Conservation (phyloP, 495 filamentous ascomycete species). For the Tetracladium marchalianum region DNA sequence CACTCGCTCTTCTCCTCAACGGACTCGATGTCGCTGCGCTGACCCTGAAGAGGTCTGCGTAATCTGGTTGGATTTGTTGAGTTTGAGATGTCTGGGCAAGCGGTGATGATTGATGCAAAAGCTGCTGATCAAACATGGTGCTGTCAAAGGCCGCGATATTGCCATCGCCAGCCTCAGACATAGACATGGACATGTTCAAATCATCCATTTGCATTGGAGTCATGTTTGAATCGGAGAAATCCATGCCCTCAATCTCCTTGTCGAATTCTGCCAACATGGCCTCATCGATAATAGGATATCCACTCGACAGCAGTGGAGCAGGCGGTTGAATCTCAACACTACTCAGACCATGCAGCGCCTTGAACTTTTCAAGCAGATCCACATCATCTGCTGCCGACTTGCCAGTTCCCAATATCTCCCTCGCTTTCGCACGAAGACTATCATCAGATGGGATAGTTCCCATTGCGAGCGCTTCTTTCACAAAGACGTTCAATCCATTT, state of each 20-base stretch:
- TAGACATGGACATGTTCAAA: no score
- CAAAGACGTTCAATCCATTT: slow-evolving; percentile 31
- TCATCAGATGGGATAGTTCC: slow-evolving; percentile 31
- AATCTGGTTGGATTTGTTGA: slow-evolving; percentile 1
- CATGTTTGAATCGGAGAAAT: not conserved
- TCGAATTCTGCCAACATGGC: slow-evolving; percentile 10
- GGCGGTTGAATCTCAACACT: not conserved
- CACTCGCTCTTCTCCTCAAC: slow-evolving; percentile 8
- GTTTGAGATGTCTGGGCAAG: no score
- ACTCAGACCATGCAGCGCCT: slow-evolving; percentile 16
- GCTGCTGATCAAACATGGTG: no score
- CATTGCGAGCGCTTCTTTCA: slow-evolving; percentile 19
- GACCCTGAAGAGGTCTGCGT: slow-evolving; percentile 9
- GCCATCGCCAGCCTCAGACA: no score
- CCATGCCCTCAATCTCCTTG: slow-evolving; percentile 6
- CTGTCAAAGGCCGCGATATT: no score
- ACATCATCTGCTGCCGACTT: slow-evolving; percentile 38
- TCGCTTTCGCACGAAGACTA: slow-evolving; percentile 26
- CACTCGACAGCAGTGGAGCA: not conserved
- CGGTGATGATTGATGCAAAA: no score
- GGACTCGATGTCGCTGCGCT: slow-evolving; percentile 10
- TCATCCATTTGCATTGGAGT: no score
- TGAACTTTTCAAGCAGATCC: slow-evolving; percentile 38
- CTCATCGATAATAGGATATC: not conserved
- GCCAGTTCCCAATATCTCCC: slow-evolving; percentile 29